Conservation (phyloP, 2,329 filamentous ascomycete genomes). For the Fusarium kyushuense region DNA sequence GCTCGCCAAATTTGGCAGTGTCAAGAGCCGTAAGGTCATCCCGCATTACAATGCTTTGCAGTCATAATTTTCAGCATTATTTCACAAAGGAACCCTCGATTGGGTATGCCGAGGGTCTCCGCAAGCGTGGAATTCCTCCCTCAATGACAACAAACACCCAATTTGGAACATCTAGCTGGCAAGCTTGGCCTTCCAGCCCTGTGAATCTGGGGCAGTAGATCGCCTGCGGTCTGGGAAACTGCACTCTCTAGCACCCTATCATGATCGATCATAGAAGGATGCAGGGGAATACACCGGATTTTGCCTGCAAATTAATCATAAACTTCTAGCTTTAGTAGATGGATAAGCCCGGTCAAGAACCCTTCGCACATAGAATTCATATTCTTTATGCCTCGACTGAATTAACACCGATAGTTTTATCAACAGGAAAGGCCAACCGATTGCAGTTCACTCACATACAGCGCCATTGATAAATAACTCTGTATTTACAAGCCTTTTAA, state of each 20-base stretch:
- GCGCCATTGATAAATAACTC: slow-evolving; percentile 20
- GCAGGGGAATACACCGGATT: background rate
- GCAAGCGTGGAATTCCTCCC: background rate
- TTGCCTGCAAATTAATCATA: background rate
- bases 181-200: slow-evolving; percentile 6
- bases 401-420: background rate
- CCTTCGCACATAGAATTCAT: background rate
- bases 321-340: background rate
- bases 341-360: slow-evolving; percentile 15
- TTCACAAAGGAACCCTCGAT: slow-evolving; percentile 12
- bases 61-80: slow-evolving; percentile 16
- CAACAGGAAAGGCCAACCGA: background rate
- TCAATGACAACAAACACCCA: background rate
- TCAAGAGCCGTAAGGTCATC: slow-evolving; percentile 16
- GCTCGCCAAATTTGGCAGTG: slow-evolving; percentile 43
- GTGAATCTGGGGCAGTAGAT: slow-evolving; percentile 3
- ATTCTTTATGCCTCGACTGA: background rate
- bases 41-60: slow-evolving; percentile 17
- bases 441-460: slow-evolving; percentile 7
- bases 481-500: slow-evolving; percentile 10
- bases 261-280: background rate
- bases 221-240: background rate
- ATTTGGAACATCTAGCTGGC: slow-evolving; percentile 3
- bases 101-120: slow-evolving; percentile 12
- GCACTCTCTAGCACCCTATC: slow-evolving; percentile 7